Evolutionary conservation across 2,329 filamentous ascomycete genomes (phyloP), one percentile per base, ranked within the genome.

Genomic region (Arthrinium phaeospermum): DNA sequence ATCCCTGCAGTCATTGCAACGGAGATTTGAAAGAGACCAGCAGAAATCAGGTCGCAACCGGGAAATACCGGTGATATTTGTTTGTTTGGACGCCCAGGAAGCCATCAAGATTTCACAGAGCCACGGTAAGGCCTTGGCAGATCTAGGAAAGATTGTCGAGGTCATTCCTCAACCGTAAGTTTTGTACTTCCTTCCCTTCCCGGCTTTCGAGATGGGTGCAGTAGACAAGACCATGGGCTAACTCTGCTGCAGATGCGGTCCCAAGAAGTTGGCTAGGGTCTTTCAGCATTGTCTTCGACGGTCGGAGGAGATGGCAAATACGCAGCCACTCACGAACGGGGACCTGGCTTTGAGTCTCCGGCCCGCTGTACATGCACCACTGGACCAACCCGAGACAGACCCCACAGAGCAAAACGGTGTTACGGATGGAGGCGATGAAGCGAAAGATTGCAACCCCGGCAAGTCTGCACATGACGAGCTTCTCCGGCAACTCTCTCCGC

Each of bases 131-230:
- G 70, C 73, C 1, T 64, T 80, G 37, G 67, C 74, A 16, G 74
- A 73, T 4, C 69, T 79, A 1, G 77, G 79, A 0, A 71, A 79
- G 27, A 75, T 79, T 64, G 75, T 81, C 7, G 80, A 81, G 72
- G 75, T 81, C 13, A 78, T 81, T 22, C 75, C 79, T 13, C 79
- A 81, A 24, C 79, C 79, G 79, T 80, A 74, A 76, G 78, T 76
- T 24, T 19, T 13, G 16, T 8, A 10, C n/a, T 4, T 41, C 41
- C 19, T 47, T 6, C 24, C 14, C 53, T 19, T n/a, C 3, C 3
- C 4, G 57, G n/a, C 19, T n/a, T 12, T n/a, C 19, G 34, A 64
- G 34, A 64, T 14, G 5, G n/a, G 57, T 41, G 5, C 27, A 13
- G 41, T 51, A 13, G 57, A 68, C 3, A 2, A 14, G 53, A 68